Evolutionary conservation across 2,329 filamentous ascomycete species (phyloP).

Genomic region (Apiospora kogelbergensis): DNA sequence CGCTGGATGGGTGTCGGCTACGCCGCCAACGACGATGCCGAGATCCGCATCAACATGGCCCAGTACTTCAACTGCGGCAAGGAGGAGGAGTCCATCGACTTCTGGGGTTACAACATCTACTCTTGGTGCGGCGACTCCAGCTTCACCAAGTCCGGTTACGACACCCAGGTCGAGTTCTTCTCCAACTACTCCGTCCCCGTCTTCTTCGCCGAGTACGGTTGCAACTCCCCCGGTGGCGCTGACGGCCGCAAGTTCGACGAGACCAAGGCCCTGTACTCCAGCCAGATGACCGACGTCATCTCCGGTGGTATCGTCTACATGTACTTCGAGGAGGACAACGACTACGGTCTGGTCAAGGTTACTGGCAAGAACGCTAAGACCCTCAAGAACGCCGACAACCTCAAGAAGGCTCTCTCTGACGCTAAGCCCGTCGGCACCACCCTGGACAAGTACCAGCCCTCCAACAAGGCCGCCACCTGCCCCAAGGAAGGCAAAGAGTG

Average conservation of each 20-base stretch:
- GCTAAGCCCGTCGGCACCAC: slow-evolving; percentile 59
- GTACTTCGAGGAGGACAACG: slow-evolving; percentile 75
- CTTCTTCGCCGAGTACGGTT: slow-evolving; percentile 84
- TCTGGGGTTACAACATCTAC: slow-evolving; percentile 89
- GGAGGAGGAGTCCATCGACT: slow-evolving; percentile 63
- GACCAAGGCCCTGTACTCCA: slow-evolving; percentile 65
- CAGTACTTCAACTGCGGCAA: slow-evolving; percentile 77
- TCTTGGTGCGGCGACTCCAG: slow-evolving; percentile 76
- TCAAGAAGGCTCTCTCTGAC: slow-evolving; percentile 61
- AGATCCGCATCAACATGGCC: slow-evolving; percentile 68
- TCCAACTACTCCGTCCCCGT: slow-evolving; percentile 71
- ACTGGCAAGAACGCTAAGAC: slow-evolving; percentile 52
- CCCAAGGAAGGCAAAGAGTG: slow-evolving; percentile 59
- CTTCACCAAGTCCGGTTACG: slow-evolving; percentile 66
- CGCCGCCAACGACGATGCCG: slow-evolving; percentile 74
- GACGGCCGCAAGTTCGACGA: slow-evolving; percentile 70
- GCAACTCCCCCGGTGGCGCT: slow-evolving; percentile 57
- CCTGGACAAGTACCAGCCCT: slow-evolving; percentile 59
- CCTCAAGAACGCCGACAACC: slow-evolving; percentile 63
- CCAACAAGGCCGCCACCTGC: slow-evolving; percentile 64
- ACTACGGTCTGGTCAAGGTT: slow-evolving; percentile 66
- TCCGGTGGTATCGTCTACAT: slow-evolving; percentile 83
- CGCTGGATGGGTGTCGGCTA: slow-evolving; percentile 74
- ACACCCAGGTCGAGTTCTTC: slow-evolving; percentile 70
- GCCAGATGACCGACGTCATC: slow-evolving; percentile 70